phyloP scores from a whole-genome alignment of 768 basidiomycete species.

The Mrakia frigida region DNA sequence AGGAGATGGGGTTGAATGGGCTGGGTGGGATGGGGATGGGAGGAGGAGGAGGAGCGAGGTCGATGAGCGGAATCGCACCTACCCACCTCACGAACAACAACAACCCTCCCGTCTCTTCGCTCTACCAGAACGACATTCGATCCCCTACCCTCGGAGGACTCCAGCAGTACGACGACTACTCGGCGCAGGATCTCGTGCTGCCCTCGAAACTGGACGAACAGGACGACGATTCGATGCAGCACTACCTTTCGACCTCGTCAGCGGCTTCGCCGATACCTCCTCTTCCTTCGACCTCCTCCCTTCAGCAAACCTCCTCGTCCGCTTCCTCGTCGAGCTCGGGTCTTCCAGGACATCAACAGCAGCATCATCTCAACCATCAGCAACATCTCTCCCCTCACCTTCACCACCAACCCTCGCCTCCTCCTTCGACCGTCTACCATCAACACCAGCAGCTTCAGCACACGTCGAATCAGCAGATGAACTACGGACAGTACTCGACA shows the following conservation, averaged over 20 bases:
- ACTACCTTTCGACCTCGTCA: slow-evolving; percentile 32
- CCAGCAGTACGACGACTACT: slow-evolving; percentile 8
- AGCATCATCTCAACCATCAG: background rate
- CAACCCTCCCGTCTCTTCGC: background rate
- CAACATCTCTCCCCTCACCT: no score
- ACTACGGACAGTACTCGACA: slow-evolving; percentile 30
- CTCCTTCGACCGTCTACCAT: background rate
- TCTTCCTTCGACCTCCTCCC: background rate
- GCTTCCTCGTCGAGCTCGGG: background rate
- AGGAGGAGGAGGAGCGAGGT: slow-evolving; percentile 3
- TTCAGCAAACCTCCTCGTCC: background rate
- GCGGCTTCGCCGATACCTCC: background rate
- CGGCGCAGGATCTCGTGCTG: background rate
- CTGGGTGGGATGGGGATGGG: background rate
- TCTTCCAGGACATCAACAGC: slow-evolving; percentile 11
- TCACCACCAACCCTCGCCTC: no score
- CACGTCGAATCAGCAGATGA: slow-evolving; percentile 29
- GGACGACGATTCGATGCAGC: background rate
- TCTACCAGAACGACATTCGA: background rate
- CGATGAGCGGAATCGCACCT: slow-evolving; percentile 4
- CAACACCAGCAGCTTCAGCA: slow-evolving; percentile 29
- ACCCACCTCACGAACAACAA: background rate
- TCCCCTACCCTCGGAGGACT: background rate
- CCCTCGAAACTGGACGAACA: background rate
- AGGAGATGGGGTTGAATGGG: background rate